These are phyloP conservation scores for Cryptococcus sp. DNA, from an alignment of 1,284 basidiomycete genomes.

Conservation along the genomic window DNA sequence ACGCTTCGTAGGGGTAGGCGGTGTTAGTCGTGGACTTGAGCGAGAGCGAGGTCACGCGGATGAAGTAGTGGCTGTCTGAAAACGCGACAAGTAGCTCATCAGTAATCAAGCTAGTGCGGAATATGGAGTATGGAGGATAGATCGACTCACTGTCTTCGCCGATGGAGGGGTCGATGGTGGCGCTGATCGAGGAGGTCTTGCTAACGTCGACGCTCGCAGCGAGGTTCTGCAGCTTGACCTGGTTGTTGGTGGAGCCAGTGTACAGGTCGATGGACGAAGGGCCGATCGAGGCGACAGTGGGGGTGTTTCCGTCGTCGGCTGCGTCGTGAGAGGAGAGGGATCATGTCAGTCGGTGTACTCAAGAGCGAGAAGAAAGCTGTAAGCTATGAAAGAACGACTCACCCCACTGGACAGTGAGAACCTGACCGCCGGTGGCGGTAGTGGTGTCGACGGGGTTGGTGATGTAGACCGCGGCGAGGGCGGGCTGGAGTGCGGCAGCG, in stretches of 20 bases:
- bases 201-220: constrained; percentile 64
- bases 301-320: constrained; percentile 62
- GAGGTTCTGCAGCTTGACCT: constrained; percentile 69
- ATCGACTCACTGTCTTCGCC: constrained; percentile 59
- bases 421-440: constrained; percentile 63
- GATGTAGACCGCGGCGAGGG: constrained; percentile 50
- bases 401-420: constrained; percentile 66
- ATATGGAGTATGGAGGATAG: not conserved
- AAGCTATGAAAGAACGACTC: constrained; percentile 14
- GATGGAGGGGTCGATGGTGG: constrained; percentile 64
- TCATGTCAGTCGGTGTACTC: not conserved
- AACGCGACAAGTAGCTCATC: not conserved
- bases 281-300: constrained; percentile 65
- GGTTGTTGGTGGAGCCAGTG: constrained; percentile 52
- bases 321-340: not conserved
- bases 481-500: constrained; percentile 42
- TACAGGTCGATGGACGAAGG: constrained; percentile 67
- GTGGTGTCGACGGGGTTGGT: constrained; percentile 57
- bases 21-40: constrained; percentile 59
- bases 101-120: not conserved
- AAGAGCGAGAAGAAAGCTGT: no score
- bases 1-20: constrained; percentile 66
- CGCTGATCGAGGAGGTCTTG: constrained; percentile 58
- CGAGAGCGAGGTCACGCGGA: constrained; percentile 64
- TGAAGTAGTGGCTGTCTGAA: constrained; percentile 50